These are phyloP conservation scores for Geranomyces michiganensis DNA, from an alignment of 192 early-diverging fungal genomes.

Conservation along the genomic window DNA sequence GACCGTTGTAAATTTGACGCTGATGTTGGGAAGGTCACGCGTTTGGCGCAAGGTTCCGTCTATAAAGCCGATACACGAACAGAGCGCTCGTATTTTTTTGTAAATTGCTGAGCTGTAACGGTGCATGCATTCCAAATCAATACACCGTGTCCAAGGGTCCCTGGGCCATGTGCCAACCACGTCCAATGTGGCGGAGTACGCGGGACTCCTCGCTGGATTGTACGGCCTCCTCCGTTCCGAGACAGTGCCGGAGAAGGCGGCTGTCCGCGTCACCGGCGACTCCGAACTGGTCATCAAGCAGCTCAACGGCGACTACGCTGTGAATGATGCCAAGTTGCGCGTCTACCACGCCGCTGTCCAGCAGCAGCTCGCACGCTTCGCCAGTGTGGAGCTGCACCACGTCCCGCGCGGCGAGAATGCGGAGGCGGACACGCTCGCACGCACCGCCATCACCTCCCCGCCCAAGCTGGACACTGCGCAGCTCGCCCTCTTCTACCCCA, in stretches of 20 bases:
- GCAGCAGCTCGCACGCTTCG: background rate
- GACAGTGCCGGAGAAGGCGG: background rate
- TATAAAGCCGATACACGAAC: conserved; percentile 1
- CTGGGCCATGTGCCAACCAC: too few relatives aligned
- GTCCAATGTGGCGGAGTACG: background rate
- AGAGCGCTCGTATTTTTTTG: background rate
- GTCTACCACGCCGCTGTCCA: background rate
- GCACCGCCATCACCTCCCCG: background rate
- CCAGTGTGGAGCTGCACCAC: background rate
- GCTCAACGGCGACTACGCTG: background rate
- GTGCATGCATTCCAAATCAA: too few relatives aligned
- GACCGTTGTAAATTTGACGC: background rate
- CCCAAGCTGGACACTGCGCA: too few relatives aligned
- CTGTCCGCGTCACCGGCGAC: background rate
- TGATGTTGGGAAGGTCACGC: background rate
- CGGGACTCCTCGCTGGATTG: background rate
- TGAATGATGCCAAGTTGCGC: background rate
- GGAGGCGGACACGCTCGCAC: background rate
- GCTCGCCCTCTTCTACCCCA: too few relatives aligned
- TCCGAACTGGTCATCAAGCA: conserved; percentile 2
- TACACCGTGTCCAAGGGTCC: too few relatives aligned
- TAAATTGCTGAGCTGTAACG: too few relatives aligned
- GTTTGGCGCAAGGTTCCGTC: conserved; percentile 6
- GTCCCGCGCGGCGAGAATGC: background rate
- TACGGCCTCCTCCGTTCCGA: background rate